These are phyloP conservation scores for Epichloe festucae DNA, from an alignment of 2,329 filamentous ascomycete genomes.

Conservation along the genomic window DNA sequence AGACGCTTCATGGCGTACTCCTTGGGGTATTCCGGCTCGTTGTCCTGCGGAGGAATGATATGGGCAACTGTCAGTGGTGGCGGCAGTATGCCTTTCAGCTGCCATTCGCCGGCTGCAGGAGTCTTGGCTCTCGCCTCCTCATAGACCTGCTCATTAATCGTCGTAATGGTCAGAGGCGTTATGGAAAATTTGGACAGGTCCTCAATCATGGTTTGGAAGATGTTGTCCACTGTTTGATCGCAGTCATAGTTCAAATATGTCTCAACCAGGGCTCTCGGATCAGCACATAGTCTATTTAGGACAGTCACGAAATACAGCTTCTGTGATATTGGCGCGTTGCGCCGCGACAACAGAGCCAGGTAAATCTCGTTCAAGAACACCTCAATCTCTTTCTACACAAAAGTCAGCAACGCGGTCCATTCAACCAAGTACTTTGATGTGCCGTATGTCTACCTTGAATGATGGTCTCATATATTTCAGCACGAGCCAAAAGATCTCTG, in stretches of 20 bases:
- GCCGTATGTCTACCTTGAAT: slow-evolving; percentile 57
- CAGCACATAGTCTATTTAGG: slow-evolving; percentile 68
- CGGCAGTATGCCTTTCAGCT: slow-evolving; percentile 70
- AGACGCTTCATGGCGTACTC: slow-evolving; percentile 89
- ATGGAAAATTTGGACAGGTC: slow-evolving; percentile 82
- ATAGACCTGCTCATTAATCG: slow-evolving; percentile 72
- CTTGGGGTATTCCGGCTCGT: slow-evolving; percentile 61
- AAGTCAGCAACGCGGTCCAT: slow-evolving; percentile 13
- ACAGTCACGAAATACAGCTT: slow-evolving; percentile 87
- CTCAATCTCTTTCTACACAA: slow-evolving; percentile 74
- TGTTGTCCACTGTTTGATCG: slow-evolving; percentile 88
- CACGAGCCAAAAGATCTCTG: slow-evolving; percentile 97
- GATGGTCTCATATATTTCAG: slow-evolving; percentile 84
- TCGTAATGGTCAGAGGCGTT: slow-evolving; percentile 59
- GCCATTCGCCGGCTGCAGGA: slow-evolving; percentile 61
- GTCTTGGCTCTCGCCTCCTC: slow-evolving; percentile 61
- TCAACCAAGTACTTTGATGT: neutral
- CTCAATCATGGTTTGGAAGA: slow-evolving; percentile 91
- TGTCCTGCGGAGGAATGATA: slow-evolving; percentile 46
- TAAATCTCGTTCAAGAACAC: slow-evolving; percentile 98
- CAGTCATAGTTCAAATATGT: slow-evolving; percentile 98
- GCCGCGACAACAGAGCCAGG: slow-evolving; percentile 76
- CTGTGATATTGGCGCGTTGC: slow-evolving; percentile 74
- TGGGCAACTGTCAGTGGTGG: slow-evolving; percentile 73
- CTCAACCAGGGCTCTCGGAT: slow-evolving; percentile 82